These are phyloP conservation scores for Calycina herbarum DNA, from an alignment of 2,329 filamentous ascomycete species.

Conservation along the genomic window DNA sequence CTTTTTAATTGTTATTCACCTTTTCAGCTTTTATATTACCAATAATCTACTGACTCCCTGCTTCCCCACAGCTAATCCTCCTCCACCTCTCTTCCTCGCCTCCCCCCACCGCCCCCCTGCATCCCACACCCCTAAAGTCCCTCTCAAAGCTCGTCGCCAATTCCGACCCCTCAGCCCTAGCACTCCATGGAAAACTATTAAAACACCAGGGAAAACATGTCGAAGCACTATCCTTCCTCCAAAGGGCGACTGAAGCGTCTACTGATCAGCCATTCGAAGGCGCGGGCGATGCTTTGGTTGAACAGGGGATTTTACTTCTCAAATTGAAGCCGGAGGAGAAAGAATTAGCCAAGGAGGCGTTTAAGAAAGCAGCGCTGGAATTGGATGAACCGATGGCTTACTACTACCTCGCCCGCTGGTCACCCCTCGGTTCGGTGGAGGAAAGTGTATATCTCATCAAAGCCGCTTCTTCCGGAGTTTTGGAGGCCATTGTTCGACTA, in stretches of 20 bases:
- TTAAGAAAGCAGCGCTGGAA: constrained; percentile 35
- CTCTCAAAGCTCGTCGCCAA: constrained; percentile 31
- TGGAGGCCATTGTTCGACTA: constrained; percentile 35
- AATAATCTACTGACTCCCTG: constrained; percentile 15
- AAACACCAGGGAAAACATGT: constrained; percentile 19
- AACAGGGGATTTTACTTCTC: constrained; percentile 28
- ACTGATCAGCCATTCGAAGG: constrained; percentile 26
- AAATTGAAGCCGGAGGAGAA: constrained; percentile 20
- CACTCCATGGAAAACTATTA: constrained; percentile 33
- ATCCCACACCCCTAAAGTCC: constrained; percentile 18
- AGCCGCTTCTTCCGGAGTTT: constrained; percentile 34
- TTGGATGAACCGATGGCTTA: constrained; percentile 35
- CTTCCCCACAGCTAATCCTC: constrained; percentile 11
- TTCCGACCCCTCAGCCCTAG: constrained; percentile 34
- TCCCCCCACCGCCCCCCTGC: not conserved
- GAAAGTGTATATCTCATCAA: constrained; percentile 33
- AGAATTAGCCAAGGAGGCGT: constrained; percentile 22
- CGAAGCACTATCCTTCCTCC: constrained; percentile 20
- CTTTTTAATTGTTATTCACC: too few species aligned
- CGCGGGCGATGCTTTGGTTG: constrained; percentile 30
- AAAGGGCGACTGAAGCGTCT: constrained; percentile 15
- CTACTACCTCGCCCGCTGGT: constrained; percentile 33
- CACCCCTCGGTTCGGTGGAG: constrained; percentile 3
- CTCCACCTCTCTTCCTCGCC: not conserved
- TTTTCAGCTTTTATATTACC: too few species aligned